Evolutionary conservation across 306 rosid genomes (phyloP), one percentile per base, ranked within the genome.

Genomic region (Abrus precatorius): DNA sequence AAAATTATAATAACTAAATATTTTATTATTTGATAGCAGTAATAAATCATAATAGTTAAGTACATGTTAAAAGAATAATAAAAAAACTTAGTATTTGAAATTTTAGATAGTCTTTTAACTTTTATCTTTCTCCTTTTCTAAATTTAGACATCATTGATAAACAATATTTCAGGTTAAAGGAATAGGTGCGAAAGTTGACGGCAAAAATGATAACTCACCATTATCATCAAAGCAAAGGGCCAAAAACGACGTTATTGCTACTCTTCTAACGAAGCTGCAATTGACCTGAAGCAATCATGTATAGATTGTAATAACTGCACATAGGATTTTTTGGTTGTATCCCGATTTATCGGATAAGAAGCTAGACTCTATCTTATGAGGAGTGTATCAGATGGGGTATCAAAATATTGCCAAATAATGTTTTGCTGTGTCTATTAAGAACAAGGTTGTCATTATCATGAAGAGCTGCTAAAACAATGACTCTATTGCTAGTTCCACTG

Each of bases 301-400:
- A 82, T 66, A 93, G 97, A 66, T 78, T 88, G 80, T 91, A 93
- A 81, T 86, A 88, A 84, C 97, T 93, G 36, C 91, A 85, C 71
- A 75, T 9, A 1, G 80, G 69, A 60, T 76, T 74, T 20, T 72
- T 52, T 80, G 78, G 94, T 85, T 5, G 92, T 84, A 52, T 97
- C 91, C 2, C 97, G 85, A 76, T 91, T 94, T 8, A 20, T 69
- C 47, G 82, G 69, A 27, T 32, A 27, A 47, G 59, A 81, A 63
- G 90, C 68, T 59, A 93, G 87, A 68, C 77, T 84, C 87, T 93
- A 97, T 73, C 93, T 92, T 3, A 97, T 94, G 77, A 93, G 90
- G 62, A 93, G 97, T 12, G 91, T 88, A 84, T 93, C 94, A 43
- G 90, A 85, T 20, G 98, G 98, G 69, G 63, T 69, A 79, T 78